Conservation (phyloP, 805 yeast genomes). For the Hemisphaericaspora nanyangensis region DNA sequence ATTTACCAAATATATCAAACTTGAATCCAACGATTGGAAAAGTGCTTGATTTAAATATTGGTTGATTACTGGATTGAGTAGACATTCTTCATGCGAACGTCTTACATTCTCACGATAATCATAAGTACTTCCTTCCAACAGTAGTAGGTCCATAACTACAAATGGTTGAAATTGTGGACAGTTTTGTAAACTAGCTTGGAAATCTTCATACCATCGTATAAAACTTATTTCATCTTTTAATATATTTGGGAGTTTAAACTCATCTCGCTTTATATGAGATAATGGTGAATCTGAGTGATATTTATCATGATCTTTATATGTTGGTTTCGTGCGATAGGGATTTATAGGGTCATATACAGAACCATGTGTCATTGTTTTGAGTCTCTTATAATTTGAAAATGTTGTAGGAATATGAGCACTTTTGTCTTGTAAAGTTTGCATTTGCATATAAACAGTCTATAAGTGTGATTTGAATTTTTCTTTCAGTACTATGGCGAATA, state of each 20-base stretch:
- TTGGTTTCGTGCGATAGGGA: background rate
- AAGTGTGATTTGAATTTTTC: too few species aligned
- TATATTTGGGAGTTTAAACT: slow-evolving; percentile 1
- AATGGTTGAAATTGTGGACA: slow-evolving; percentile 4
- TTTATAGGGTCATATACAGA: background rate
- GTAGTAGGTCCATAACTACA: slow-evolving; percentile 6
- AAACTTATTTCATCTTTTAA: slow-evolving; percentile 5
- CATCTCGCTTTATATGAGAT: slow-evolving; percentile 1
- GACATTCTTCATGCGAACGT: slow-evolving; percentile 2
- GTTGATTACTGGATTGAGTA: slow-evolving; percentile 2
- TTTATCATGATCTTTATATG: background rate
- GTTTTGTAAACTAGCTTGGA: slow-evolving; percentile 1
- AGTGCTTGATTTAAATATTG: slow-evolving; percentile 8
- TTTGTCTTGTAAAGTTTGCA: too few species aligned
- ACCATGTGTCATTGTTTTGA: background rate
- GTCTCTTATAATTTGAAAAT: background rate
- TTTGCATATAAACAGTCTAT: too few species aligned
- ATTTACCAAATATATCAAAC: slow-evolving; percentile 2
- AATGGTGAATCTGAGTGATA: background rate
- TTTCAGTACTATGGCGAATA: too few species aligned
- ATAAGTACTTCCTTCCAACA: slow-evolving; percentile 3
- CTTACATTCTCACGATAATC: slow-evolving; percentile 3
- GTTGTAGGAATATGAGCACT: background rate
- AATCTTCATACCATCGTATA: slow-evolving; percentile 8
- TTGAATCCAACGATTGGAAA: slow-evolving; percentile 1